Percentiles rank a stretch among this genome's conserved stretches.
phyloP scores from a whole-genome alignment of 805 yeast genomes.

The Maudiozyma bulderi region DNA sequence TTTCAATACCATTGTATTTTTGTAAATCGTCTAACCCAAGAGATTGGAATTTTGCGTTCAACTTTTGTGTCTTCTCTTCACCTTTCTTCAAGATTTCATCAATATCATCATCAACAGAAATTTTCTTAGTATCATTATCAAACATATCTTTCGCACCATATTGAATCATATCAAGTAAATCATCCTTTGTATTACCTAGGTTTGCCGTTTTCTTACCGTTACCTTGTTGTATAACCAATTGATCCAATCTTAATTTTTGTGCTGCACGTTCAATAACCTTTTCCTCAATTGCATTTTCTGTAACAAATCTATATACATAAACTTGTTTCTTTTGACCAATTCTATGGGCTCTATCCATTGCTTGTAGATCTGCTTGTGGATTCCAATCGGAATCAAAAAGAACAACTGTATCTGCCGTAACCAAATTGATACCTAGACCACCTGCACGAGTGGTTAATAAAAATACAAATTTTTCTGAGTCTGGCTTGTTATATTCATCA shows the following conservation, averaged over 20 bases:
- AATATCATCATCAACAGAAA: slow-evolving; percentile 49
- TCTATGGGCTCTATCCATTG: slow-evolving; percentile 97
- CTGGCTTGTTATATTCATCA: slow-evolving; percentile 81
- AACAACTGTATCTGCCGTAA: slow-evolving; percentile 84
- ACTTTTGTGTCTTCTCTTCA: slow-evolving; percentile 65
- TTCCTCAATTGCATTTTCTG: slow-evolving; percentile 93
- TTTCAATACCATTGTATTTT: slow-evolving; percentile 63
- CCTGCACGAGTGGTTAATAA: slow-evolving; percentile 92
- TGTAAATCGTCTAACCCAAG: slow-evolving; percentile 91
- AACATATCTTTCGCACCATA: slow-evolving; percentile 90
- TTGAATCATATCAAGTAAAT: slow-evolving; percentile 88
- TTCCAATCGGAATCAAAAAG: slow-evolving; percentile 94
- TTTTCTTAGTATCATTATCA: slow-evolving; percentile 36
- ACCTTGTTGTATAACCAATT: slow-evolving; percentile 92
- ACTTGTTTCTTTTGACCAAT: slow-evolving; percentile 97
- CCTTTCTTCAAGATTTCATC: slow-evolving; percentile 76
- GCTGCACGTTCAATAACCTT: slow-evolving; percentile 94
- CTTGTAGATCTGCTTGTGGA: slow-evolving; percentile 95
- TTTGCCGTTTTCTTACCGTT: slow-evolving; percentile 35
- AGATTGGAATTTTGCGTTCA: slow-evolving; percentile 74
- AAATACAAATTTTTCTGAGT: slow-evolving; percentile 73
- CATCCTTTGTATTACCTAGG: slow-evolving; percentile 55
- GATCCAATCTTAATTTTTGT: slow-evolving; percentile 84
- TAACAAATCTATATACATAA: slow-evolving; percentile 81
- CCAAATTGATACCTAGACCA: slow-evolving; percentile 88